Percentiles rank a stretch among this genome's conserved stretches.
These are phyloP conservation scores for Ceratopteris richardii DNA, from an alignment of 75 land plant genomes.

Conservation along the genomic window DNA sequence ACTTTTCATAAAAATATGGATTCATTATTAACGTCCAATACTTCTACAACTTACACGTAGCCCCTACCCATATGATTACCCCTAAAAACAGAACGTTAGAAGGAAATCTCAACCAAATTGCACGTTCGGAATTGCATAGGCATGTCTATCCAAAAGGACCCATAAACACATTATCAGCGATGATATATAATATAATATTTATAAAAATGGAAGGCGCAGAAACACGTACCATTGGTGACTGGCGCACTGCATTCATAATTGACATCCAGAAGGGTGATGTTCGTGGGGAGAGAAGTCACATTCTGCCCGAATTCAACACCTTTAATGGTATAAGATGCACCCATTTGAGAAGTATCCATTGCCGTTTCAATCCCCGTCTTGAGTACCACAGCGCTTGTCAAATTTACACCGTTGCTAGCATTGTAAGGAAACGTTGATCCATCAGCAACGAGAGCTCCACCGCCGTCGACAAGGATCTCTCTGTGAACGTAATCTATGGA, in stretches of 20 bases:
- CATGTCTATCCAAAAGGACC: too few relatives aligned
- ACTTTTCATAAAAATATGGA: too few relatives aligned
- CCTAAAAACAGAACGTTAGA: too few relatives aligned
- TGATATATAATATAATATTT: too few relatives aligned
- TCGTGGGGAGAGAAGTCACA: constrained; percentile 58
- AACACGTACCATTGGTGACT: neutral
- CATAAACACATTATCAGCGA: too few relatives aligned
- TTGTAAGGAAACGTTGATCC: constrained; percentile 45
- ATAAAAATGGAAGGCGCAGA: too few relatives aligned
- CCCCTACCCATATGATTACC: too few relatives aligned
- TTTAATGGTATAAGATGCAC: constrained; percentile 23
- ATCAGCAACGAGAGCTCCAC: constrained; percentile 33
- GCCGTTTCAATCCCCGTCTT: constrained; percentile 79
- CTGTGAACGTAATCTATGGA: constrained; percentile 53
- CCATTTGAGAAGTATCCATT: constrained; percentile 50
- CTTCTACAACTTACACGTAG: too few relatives aligned
- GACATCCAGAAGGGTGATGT: constrained; percentile 43
- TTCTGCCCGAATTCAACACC: constrained; percentile 78
- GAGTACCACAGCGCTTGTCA: constrained; percentile 49
- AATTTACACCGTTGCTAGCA: constrained; percentile 39
- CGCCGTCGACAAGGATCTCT: constrained; percentile 58
- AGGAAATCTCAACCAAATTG: too few relatives aligned
- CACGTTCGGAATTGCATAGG: too few relatives aligned
- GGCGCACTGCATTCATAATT: constrained; percentile 35
- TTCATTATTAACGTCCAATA: too few relatives aligned